Conservation (phyloP, 2,329 filamentous ascomycete genomes). For the Microdochium nivale region DNA sequence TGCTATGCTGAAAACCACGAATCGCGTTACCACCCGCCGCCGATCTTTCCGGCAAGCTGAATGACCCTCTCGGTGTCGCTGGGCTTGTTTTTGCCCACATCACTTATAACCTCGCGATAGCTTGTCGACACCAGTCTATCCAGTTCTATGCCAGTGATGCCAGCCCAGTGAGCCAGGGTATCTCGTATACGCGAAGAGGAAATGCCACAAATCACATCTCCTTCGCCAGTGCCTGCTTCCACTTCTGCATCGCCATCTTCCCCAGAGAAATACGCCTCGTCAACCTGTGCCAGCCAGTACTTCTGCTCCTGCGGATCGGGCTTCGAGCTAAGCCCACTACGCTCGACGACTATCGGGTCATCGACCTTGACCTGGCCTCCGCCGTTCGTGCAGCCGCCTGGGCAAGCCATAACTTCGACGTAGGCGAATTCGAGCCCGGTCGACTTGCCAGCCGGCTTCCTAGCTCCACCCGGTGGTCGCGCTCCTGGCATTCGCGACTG, state of each 20-base stretch:
- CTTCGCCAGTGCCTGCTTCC: constrained; percentile 10
- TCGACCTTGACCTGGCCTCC: constrained; percentile 91
- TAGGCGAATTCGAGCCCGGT: constrained; percentile 67
- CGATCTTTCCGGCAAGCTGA: constrained; percentile 81
- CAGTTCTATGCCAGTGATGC: constrained; percentile 59
- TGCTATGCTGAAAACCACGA: constrained; percentile 3
- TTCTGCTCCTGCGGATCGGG: constrained; percentile 74
- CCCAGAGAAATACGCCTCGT: constrained; percentile 83
- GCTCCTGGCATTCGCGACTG: constrained; percentile 74
- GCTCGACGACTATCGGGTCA: constrained; percentile 55
- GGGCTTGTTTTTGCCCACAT: constrained; percentile 71
- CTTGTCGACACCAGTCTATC: constrained; percentile 74
- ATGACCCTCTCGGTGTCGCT: constrained; percentile 73
- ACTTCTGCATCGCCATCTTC: constrained; percentile 40
- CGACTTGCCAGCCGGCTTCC: constrained; percentile 41
- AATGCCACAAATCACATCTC: constrained; percentile 52
- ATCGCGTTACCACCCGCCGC: constrained; percentile 73
- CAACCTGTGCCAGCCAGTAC: constrained; percentile 71
- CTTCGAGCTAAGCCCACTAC: constrained; percentile 39
- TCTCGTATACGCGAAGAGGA: constrained; percentile 57
- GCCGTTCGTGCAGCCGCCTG: constrained; percentile 96
- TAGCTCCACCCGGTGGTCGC: constrained; percentile 47
- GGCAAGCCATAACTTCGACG: constrained; percentile 98
- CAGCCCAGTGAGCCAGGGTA: constrained; percentile 68
- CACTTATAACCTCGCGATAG: constrained; percentile 87